Evolutionary conservation across 257 asterid genomes (phyloP).

Genomic region (Nemophila menziesii): DNA sequence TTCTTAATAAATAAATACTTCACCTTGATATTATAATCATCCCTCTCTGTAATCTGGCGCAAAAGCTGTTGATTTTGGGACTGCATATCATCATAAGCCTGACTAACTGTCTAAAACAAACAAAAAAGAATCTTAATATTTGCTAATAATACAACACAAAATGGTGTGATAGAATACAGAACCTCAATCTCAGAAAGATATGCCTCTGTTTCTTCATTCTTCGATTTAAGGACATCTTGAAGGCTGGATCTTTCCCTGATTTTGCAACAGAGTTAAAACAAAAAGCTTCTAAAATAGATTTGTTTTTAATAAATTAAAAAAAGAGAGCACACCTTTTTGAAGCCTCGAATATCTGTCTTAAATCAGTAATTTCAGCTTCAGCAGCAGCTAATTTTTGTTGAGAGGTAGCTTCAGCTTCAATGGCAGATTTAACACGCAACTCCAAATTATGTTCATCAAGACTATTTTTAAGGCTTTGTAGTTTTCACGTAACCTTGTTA

Average conservation of each 20-base stretch:
- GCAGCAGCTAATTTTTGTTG: slow-evolving; percentile 93
- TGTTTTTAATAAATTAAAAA: not conserved
- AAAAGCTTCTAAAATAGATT: not conserved
- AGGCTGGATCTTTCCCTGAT: slow-evolving; percentile 65
- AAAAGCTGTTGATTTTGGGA: slow-evolving; percentile 91
- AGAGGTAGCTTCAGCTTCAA: slow-evolving; percentile 88
- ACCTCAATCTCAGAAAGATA: slow-evolving; percentile 97
- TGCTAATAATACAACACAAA: not conserved
- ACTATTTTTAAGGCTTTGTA: slow-evolving; percentile 62
- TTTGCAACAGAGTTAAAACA: not conserved
- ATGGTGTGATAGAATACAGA: not conserved
- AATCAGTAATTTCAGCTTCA: slow-evolving; percentile 88
- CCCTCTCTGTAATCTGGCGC: slow-evolving; percentile 93
- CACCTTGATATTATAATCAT: slow-evolving; percentile 94
- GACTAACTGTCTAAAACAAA: slow-evolving; percentile 78
- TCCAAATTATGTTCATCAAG: slow-evolving; percentile 85
- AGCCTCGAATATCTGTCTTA: slow-evolving; percentile 64
- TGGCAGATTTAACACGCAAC: slow-evolving; percentile 78
- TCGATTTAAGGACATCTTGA: slow-evolving; percentile 57
- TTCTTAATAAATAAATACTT: not conserved
- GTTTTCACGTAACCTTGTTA: too few relatives aligned
- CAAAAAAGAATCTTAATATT: slow-evolving; percentile 1
- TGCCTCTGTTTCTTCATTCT: slow-evolving; percentile 91
- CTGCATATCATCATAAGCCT: slow-evolving; percentile 98
- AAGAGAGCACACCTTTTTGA: slow-evolving; percentile 46